These are phyloP conservation scores for Diaporthe australafricana DNA, from an alignment of 2,329 filamentous ascomycete species.

Conservation along the genomic window DNA sequence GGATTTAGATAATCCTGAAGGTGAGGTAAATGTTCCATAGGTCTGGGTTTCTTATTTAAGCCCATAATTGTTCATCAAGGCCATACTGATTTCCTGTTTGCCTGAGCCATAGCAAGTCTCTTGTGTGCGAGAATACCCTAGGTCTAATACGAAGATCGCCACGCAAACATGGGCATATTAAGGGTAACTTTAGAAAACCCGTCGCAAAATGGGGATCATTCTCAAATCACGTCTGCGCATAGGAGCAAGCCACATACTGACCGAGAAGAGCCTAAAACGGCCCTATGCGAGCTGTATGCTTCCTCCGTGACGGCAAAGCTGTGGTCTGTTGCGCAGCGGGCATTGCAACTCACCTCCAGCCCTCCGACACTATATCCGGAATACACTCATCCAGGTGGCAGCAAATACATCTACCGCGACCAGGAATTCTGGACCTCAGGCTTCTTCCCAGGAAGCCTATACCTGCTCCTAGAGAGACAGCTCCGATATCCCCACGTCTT, in stretches of 20 bases:
- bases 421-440: constrained; percentile 60
- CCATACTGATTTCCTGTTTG: neutral
- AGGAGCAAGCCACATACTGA: neutral
- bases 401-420: constrained; percentile 52
- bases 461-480: constrained; percentile 52
- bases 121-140: too few species aligned
- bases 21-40: neutral
- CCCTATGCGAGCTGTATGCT: neutral
- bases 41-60: neutral
- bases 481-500: constrained; percentile 39
- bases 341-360: neutral
- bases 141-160: too few species aligned
- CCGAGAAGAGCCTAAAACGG: neutral
- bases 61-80: neutral
- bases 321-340: neutral
- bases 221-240: neutral
- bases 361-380: constrained; percentile 39
- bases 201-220: neutral
- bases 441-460: constrained; percentile 59
- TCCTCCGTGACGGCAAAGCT: neutral
- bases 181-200: neutral
- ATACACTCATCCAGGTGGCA: constrained; percentile 51
- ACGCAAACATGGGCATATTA: neutral
- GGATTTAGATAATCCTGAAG: neutral
- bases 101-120: too few species aligned